These are phyloP conservation scores for Postia placenta DNA, from an alignment of 768 basidiomycete species.

Conservation along the genomic window DNA sequence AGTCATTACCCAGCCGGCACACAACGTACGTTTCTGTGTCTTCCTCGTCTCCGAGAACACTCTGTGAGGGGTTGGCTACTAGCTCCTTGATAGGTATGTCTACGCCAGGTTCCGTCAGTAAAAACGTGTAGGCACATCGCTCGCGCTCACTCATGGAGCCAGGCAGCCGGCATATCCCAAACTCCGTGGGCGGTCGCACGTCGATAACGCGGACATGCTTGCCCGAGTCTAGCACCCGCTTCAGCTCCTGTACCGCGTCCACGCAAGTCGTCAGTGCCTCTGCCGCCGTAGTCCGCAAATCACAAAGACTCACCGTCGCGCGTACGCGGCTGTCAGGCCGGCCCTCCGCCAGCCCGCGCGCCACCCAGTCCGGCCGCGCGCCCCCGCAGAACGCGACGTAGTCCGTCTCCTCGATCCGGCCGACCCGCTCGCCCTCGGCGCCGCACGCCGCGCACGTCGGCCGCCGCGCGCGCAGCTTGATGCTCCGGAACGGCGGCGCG, in stretches of 20 bases:
- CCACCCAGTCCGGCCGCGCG: constrained; percentile 57
- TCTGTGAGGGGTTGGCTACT: constrained; percentile 33
- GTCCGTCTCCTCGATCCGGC: constrained; percentile 51
- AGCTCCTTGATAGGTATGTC: constrained; percentile 71
- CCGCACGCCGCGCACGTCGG: constrained; percentile 76
- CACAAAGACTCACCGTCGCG: constrained; percentile 30
- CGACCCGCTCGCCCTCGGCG: constrained; percentile 33
- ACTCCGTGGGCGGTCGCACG: constrained; percentile 75
- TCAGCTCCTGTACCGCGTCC: constrained; percentile 51
- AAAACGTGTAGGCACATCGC: too few species aligned
- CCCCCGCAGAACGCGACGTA: constrained; percentile 89
- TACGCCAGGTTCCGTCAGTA: constrained; percentile 24
- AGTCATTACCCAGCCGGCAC: constrained; percentile 91
- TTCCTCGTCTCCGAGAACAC: background rate
- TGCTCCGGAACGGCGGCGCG: constrained; percentile 66
- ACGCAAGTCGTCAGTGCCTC: too few species aligned
- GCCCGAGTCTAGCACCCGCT: constrained; percentile 28
- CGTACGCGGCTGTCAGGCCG: constrained; percentile 14
- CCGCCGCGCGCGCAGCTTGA: constrained; percentile 74
- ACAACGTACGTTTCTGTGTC: constrained; percentile 44
- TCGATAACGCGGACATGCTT: constrained; percentile 50
- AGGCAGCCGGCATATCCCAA: constrained; percentile 79
- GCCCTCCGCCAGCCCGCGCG: constrained; percentile 37
- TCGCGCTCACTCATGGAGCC: constrained; percentile 65
- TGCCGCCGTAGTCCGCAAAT: too few species aligned